A percentile compares a stretch with the other conserved stretches of the same genome.
These are phyloP conservation scores for Dioszegia aurantiaca DNA, from an alignment of 768 basidiomycete species.

Conservation along the genomic window DNA sequence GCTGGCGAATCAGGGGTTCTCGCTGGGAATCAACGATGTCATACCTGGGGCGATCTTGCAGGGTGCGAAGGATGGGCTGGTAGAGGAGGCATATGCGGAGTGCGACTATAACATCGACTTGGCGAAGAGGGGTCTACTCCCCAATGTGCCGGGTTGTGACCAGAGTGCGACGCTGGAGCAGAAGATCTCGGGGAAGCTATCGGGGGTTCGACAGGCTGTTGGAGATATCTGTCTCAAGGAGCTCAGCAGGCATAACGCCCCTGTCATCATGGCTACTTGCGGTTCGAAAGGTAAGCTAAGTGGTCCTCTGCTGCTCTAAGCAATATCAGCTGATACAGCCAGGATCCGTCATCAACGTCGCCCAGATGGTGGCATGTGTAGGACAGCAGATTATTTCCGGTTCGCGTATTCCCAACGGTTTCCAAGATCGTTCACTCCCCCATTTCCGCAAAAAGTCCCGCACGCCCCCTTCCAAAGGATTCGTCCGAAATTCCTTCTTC, in stretches of 20 bases:
- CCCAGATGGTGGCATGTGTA: constrained; percentile 99
- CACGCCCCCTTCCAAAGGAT: constrained; percentile 94
- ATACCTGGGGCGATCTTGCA: constrained; percentile 87
- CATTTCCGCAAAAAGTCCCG: constrained; percentile 97
- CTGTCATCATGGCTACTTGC: constrained; percentile 97
- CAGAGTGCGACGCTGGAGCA: constrained; percentile 96
- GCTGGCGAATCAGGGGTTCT: constrained; percentile 95
- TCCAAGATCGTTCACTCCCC: constrained; percentile 97
- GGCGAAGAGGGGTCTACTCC: constrained; percentile 84
- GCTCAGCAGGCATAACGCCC: constrained; percentile 93
- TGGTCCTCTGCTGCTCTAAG: neutral
- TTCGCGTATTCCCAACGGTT: constrained; percentile 96
- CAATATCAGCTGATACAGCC: constrained; percentile 23
- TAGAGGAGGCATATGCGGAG: constrained; percentile 80
- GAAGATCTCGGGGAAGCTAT: constrained; percentile 87
- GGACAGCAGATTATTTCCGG: constrained; percentile 99
- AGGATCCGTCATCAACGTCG: constrained; percentile 99
- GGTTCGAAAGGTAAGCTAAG: constrained; percentile 81
- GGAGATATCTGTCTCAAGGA: constrained; percentile 98
- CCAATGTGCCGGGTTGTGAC: constrained; percentile 96
- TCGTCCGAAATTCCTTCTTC: constrained; percentile 96
- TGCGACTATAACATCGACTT: constrained; percentile 82
- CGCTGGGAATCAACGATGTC: constrained; percentile 96
- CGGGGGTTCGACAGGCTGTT: constrained; percentile 91
- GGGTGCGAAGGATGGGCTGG: constrained; percentile 74